A percentile compares a stretch with the other conserved stretches of the same genome.
These are phyloP conservation scores for Rhinocladiella mackenziei DNA, from an alignment of 2,329 filamentous ascomycete species.

Conservation along the genomic window DNA sequence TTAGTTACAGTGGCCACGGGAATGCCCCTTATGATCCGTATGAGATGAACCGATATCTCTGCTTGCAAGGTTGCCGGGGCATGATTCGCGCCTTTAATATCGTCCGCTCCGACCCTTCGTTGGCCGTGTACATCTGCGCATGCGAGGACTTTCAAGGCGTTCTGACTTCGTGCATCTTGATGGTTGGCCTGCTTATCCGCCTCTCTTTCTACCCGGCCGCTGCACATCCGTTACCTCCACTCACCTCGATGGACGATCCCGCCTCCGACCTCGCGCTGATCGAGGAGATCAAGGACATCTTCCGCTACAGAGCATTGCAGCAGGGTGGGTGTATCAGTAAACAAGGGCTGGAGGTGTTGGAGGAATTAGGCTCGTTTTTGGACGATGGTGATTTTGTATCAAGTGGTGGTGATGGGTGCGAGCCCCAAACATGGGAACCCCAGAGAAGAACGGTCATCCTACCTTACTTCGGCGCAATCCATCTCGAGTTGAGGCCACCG, in stretches of 20 bases:
- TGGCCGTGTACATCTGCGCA: conserved; percentile 27
- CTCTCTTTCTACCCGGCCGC: conserved; percentile 8
- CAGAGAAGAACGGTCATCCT: conserved; percentile 21
- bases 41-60: conserved; percentile 18
- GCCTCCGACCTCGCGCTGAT: conserved; percentile 23
- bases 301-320: conserved; percentile 24
- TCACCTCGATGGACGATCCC: conserved; percentile 4
- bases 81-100: conserved; percentile 24
- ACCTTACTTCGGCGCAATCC: conserved; percentile 28
- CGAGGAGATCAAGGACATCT: conserved; percentile 26
- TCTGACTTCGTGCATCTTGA: conserved; percentile 23
- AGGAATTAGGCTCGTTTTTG: conserved; percentile 24
- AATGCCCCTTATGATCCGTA: conserved; percentile 8
- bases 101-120: conserved; percentile 22
- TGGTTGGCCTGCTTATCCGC: conserved; percentile 22
- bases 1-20: background rate
- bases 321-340: conserved; percentile 25
- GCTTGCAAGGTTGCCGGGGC: conserved; percentile 20
- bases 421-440: conserved; percentile 7
- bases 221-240: background rate
- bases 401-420: background rate
- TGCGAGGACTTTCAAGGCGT: conserved; percentile 29
- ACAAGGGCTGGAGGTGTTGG: conserved; percentile 24
- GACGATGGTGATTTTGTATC: too few species aligned
- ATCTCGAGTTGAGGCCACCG: conserved; percentile 20